A percentile compares a stretch with the other conserved stretches of the same genome.
Conservation (phyloP, 805 yeast genomes). For the Yarrowia yakushimensis region DNA sequence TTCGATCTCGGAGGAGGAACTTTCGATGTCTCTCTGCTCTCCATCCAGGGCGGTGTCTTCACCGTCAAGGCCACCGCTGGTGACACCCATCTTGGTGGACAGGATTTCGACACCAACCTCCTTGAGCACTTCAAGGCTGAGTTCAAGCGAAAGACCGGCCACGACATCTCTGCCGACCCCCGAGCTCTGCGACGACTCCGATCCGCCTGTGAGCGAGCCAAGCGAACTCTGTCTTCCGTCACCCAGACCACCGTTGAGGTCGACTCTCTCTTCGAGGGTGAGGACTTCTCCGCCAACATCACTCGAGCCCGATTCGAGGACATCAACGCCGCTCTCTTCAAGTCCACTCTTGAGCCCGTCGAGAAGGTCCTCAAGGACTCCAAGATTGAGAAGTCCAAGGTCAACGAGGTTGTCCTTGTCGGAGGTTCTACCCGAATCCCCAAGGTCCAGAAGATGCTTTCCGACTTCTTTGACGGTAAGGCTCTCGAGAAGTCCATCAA, state of each 20-base stretch:
- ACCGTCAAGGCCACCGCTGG: slow-evolving; percentile 98
- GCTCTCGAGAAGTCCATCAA: slow-evolving; percentile 93
- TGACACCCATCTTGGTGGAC: slow-evolving; percentile 99
- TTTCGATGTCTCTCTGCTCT: slow-evolving; percentile 88
- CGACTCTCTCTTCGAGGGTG: slow-evolving; percentile 93
- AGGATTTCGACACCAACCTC: slow-evolving; percentile 96
- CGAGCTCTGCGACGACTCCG: slow-evolving; percentile 97
- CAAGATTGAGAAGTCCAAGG: slow-evolving; percentile 74
- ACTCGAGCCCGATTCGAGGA: slow-evolving; percentile 99
- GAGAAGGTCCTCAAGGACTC: slow-evolving; percentile 94
- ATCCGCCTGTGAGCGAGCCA: slow-evolving; percentile 98
- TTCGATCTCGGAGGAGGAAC: slow-evolving; percentile 98
- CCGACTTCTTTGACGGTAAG: slow-evolving; percentile 95
- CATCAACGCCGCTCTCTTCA: slow-evolving; percentile 87
- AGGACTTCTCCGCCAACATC: slow-evolving; percentile 87
- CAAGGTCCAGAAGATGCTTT: slow-evolving; percentile 90
- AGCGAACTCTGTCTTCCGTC: slow-evolving; percentile 95
- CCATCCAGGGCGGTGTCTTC: slow-evolving; percentile 94
- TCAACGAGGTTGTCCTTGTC: slow-evolving; percentile 92
- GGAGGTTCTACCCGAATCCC: slow-evolving; percentile 99
- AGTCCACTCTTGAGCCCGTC: slow-evolving; percentile 90
- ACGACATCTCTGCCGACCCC: slow-evolving; percentile 83
- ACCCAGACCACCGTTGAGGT: slow-evolving; percentile 95
- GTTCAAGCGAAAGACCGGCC: slow-evolving; percentile 92
- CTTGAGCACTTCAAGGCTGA: slow-evolving; percentile 89